Conservation (phyloP, 2,329 filamentous ascomycete species). For the Clarireedia paspali region DNA sequence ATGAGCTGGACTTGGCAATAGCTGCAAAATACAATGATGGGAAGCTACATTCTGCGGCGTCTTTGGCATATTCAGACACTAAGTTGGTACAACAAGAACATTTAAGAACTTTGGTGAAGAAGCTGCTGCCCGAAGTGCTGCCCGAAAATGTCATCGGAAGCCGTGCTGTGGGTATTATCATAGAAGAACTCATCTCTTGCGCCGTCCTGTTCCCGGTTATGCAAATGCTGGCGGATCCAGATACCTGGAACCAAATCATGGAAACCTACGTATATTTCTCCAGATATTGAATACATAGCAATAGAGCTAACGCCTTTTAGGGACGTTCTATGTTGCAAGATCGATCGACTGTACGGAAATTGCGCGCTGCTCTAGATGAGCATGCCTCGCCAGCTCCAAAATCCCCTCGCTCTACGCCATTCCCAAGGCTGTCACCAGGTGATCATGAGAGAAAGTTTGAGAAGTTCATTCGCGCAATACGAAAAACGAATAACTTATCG, state of each 20-base stretch:
- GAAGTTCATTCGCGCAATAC: slow-evolving; percentile 82
- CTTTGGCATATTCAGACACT: slow-evolving; percentile 73
- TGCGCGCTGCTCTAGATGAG: slow-evolving; percentile 86
- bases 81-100: slow-evolving; percentile 85
- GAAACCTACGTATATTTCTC: slow-evolving; percentile 60
- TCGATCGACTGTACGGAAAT: slow-evolving; percentile 84
- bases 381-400: slow-evolving; percentile 79
- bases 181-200: slow-evolving; percentile 87
- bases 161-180: slow-evolving; percentile 68
- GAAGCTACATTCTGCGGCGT: slow-evolving; percentile 78
- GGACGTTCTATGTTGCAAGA: slow-evolving; percentile 86
- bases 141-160: slow-evolving; percentile 70
- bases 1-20: slow-evolving; percentile 91
- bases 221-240: slow-evolving; percentile 76
- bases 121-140: slow-evolving; percentile 66
- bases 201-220: slow-evolving; percentile 81
- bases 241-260: slow-evolving; percentile 96
- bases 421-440: slow-evolving; percentile 70
- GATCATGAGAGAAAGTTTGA: slow-evolving; percentile 93
- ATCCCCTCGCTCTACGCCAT: slow-evolving; percentile 54
- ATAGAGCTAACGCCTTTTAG: slow-evolving; percentile 28
- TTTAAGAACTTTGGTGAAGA: slow-evolving; percentile 65
- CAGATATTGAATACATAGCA: neutral
- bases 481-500: slow-evolving; percentile 82
- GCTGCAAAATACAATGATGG: slow-evolving; percentile 90